Evolutionary conservation across 352 stramenopile species (phyloP), one percentile per base, ranked within the genome.

Genomic region (Phytopythium helicoides): DNA sequence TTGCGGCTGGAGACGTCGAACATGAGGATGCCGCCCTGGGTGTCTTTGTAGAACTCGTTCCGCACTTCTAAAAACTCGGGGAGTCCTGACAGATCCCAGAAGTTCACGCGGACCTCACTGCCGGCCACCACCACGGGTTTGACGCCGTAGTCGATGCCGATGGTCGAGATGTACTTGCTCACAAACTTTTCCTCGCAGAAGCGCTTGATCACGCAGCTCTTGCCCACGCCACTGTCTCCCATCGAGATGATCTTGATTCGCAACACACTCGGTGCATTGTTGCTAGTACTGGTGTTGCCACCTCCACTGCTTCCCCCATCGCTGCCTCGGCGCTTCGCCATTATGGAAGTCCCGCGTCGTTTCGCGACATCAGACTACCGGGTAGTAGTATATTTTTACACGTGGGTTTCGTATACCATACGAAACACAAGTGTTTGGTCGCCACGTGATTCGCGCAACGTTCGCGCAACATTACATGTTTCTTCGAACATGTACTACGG

Each of bases 31-130:
- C 64, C 81, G 45, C 80, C 79, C 59, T 92, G 71, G 2, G 91
- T 94, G 71, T 98, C 92, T 58, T 97, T 97, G 76, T 98, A 98
- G 58, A 98, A 98, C 73, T 98, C 95, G 62, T 98, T 98, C 25
- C 95, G 76, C 23, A 98, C 93, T 49, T 98, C 93, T 56, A 96
- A 82, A 63, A 97, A 98, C 51, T 97, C 93, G n/a, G 79, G 68
- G 56, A 92, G 72, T 0, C 94, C 95, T 19, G 76, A 95, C 15
- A 98, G 71, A 47, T 98, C 92, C 91, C 92, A 98, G 57, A 98
- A 98, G 73, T 97, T 98, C n/a, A 98, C 81, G 18, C 84, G 81
- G 50, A 94, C 86, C 53, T 92, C 71, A 15, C 76, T 56, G 21
- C 80, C 76, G 25, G 76, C 64, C 12, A 97, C 71, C 16, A 73